Evolutionary conservation across 176 grass and related monocot genomes (phyloP), one percentile per base, ranked within the genome.

Genomic region (Triticum dicoccoides): DNA sequence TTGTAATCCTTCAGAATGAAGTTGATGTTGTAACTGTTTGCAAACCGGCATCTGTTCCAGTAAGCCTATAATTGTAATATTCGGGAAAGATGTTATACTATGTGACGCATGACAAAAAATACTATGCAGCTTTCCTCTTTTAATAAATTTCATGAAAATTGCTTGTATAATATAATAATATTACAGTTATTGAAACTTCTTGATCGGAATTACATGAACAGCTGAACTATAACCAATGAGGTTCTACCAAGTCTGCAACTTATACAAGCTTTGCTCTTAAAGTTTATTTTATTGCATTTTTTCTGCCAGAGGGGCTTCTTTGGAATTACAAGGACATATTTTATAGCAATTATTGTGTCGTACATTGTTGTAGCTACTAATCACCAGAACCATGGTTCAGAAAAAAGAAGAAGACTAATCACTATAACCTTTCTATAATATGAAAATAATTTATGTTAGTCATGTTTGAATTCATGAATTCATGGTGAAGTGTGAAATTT

Each of bases 1-100:
- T 98, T 80, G 33, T 73, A 88, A 88, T 98, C 80, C 86, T 98
- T 77, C 76, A 96, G 78, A 92, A 98, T 85, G 94, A 94, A 90
- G 29, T 25, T 92, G 96, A 98, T 78, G 87, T 98, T 24, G 76
- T 98, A 85, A 98, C 93, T 49, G 87, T 98, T 82, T 96, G 85
- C 80, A 98, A 98, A 84, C 93, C 93, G 65, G 96, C 93, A 89
- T 96, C 96, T 83, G 84, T 96, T 86, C 93, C 96, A 32, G 96
- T 94, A 92, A 94, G 96, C 77, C 59, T 20, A 71, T 70, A 69
- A 70, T 47, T 52, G 12, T 69, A 58, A 34, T 74, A 25, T 67
- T 73, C 29, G 17, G 30, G 32, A 80, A 44, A 69, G 24, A 71
- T 73, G 4, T 21, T 76, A 74, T 75, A 67, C 20, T 49, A 8